A percentile compares a stretch with the other conserved stretches of the same genome.
Conservation (phyloP, 129 eudicot species). For the Lactuca sativa region DNA sequence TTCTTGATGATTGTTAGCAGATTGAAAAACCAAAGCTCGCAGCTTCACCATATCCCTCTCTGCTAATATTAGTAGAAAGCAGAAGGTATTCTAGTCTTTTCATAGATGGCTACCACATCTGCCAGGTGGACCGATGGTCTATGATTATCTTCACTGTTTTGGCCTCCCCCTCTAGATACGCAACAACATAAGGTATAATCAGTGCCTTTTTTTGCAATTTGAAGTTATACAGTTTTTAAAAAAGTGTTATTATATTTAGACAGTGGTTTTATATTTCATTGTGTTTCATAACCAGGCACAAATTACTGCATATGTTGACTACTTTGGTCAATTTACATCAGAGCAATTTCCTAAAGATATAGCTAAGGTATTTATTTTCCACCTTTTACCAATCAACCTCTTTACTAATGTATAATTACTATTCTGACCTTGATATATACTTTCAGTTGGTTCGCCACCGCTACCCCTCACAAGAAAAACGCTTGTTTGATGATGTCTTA, state of each 20-base stretch:
- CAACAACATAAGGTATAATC: conserved; percentile 79
- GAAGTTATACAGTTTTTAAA: conserved; percentile 9
- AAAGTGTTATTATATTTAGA: neutral
- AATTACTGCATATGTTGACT: conserved; percentile 85
- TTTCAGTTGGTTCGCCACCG: conserved; percentile 81
- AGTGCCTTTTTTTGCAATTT: conserved; percentile 8
- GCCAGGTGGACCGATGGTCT: conserved; percentile 92
- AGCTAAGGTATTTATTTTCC: conserved; percentile 56
- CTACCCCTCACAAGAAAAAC: conserved; percentile 77
- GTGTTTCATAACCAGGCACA: conserved; percentile 52
- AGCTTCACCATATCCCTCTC: too few relatives aligned
- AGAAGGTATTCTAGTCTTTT: conserved; percentile 10
- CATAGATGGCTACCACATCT: conserved; percentile 62
- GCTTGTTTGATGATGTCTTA: conserved; percentile 89
- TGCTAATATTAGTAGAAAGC: conserved; percentile 29
- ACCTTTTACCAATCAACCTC: conserved; percentile 13
- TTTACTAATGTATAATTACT: neutral
- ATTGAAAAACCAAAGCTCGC: too few relatives aligned
- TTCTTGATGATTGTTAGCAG: conserved; percentile 71
- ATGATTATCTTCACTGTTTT: conserved; percentile 80
- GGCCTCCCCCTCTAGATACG: conserved; percentile 90
- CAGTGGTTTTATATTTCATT: neutral
- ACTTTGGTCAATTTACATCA: conserved; percentile 89
- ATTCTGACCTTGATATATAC: conserved; percentile 15
- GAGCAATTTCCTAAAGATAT: conserved; percentile 88